Conservation (phyloP, 805 yeast genomes). For the Monosporozyma siamensis region DNA sequence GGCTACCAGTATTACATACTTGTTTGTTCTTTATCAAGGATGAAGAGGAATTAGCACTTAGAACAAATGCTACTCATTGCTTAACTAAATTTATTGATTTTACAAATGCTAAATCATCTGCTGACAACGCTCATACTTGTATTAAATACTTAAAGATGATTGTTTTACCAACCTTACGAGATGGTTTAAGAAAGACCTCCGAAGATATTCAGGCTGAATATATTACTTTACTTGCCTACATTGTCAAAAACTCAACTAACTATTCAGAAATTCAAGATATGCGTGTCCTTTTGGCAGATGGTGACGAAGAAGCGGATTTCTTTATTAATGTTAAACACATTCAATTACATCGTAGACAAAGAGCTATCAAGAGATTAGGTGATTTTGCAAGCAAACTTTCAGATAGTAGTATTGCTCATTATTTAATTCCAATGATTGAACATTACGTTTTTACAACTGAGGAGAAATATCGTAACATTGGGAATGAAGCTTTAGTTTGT, state of each 20-base stretch:
- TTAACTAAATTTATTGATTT: conserved; percentile 60
- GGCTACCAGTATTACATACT: conserved; percentile 71
- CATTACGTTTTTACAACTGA: conserved; percentile 54
- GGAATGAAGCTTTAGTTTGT: conserved; percentile 56
- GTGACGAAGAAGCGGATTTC: conserved; percentile 78
- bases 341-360: conserved; percentile 76
- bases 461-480: conserved; percentile 51
- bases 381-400: conserved; percentile 40
- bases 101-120: conserved; percentile 26
- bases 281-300: conserved; percentile 50
- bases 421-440: conserved; percentile 77
- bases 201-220: conserved; percentile 68
- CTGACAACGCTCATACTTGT: conserved; percentile 23
- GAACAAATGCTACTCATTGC: conserved; percentile 64
- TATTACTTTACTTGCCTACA: conserved; percentile 53
- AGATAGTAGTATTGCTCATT: conserved; percentile 60
- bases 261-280: conserved; percentile 52
- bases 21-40: conserved; percentile 66
- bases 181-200: conserved; percentile 52
- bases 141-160: conserved; percentile 38
- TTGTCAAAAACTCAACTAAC: conserved; percentile 40
- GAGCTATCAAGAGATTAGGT: conserved; percentile 63
- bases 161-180: conserved; percentile 54
- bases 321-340: conserved; percentile 71
- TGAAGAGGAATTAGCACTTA: conserved; percentile 66